Percentiles rank a stretch among this genome's conserved stretches.
phyloP scores from a whole-genome alignment of 106 monocot species.

The Dactylorhiza incarnata region DNA sequence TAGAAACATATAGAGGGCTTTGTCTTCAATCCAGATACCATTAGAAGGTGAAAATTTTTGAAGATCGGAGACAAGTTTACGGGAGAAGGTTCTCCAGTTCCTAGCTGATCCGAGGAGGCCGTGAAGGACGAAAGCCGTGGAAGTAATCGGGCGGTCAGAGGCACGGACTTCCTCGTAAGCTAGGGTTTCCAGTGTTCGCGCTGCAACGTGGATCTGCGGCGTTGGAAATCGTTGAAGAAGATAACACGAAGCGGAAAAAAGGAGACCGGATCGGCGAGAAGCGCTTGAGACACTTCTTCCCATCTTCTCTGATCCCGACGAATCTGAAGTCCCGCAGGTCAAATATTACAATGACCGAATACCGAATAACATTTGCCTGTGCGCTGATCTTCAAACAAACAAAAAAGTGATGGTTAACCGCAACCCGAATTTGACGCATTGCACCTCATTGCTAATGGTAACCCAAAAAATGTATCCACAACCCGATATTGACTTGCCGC shows the following conservation, averaged over 20 bases:
- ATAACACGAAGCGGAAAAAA: conserved; percentile 16
- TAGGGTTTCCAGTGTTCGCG: conserved; percentile 34
- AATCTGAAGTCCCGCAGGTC: no score
- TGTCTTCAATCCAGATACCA: conserved; percentile 16
- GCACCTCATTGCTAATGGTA: no score
- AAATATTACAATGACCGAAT: no score
- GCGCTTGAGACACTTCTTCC: not conserved
- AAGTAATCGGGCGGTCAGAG: conserved; percentile 20
- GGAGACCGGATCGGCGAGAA: conserved; percentile 16
- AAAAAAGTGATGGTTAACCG: no score
- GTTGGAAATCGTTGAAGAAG: conserved; percentile 2
- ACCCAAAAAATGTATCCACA: no score
- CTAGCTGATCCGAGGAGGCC: conserved; percentile 55
- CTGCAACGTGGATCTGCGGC: conserved; percentile 6
- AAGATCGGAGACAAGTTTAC: conserved; percentile 38
- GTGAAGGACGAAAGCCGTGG: conserved; percentile 54
- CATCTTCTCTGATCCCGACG: not conserved
- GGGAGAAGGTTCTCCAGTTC: conserved; percentile 56
- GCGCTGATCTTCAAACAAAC: no score
- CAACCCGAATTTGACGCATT: no score
- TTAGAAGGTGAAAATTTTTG: conserved; percentile 19
- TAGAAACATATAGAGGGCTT: not conserved
- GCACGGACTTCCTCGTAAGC: conserved; percentile 47
- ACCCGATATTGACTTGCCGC: no score
- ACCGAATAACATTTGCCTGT: no score